Evolutionary conservation across 805 yeast genomes (phyloP), one percentile per base, ranked within the genome.

Genomic region (Saccharomycopsis babjevae): DNA sequence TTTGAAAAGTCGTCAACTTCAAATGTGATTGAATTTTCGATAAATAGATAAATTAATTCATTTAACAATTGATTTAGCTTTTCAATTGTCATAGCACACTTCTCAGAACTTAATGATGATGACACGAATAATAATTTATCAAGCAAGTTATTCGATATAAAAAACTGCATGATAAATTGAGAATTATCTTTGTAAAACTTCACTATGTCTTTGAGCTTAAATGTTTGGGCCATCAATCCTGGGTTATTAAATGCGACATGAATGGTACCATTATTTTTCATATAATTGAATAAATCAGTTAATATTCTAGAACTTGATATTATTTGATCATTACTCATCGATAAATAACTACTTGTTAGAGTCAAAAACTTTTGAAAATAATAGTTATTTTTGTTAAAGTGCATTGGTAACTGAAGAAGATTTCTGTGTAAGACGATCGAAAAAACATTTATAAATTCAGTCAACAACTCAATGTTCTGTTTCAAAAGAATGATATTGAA

Each of bases 141-240:
- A 18, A 62, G 40, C 13, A 59, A 56, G 15, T 40, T 54, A 50
- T 55, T 59, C 15, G 54, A 58, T 15, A 62, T 42, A 20, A 54
- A 62, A 18, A 36, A n/a, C 5, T 34, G 55, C 4, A 46, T 20
- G 3, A 62, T 18, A 36, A 62, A 62, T 18, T 57, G 58, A 25
- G 62, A 57, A 40, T 59, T 59, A 25, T 59, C 64, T 20, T 62
- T 62, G 36, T 59, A 36, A 38, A 62, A 62, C 25, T 62, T 62
- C 13, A 62, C 62, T 22, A 59, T 32, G n/a, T 62, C 64, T 42
- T 59, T 62, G 16, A 62, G 34, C 16, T 54, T 56, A 36, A 46
- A 56, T 18, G 28, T 54, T 43, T 60, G 60, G 11, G 57, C n/a
- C 10, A 60, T 34, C 20, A 46, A 18, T 13, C 38, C 46, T 16